phyloP scores from a whole-genome alignment of 2,329 filamentous ascomycete genomes.

The Neonectria magnoliae region DNA sequence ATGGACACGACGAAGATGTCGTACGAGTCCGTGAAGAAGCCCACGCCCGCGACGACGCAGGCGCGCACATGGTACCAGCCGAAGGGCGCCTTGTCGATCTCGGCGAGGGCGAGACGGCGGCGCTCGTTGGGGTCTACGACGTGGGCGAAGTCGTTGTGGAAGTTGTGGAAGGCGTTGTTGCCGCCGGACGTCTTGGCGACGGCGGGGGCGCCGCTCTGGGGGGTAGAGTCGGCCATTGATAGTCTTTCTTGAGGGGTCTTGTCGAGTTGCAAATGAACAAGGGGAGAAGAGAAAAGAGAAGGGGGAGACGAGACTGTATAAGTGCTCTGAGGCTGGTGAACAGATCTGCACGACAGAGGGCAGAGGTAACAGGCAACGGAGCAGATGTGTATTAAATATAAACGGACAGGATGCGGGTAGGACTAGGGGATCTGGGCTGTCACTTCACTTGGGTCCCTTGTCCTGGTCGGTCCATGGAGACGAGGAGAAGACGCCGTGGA shows the following conservation, averaged over 20 bases:
- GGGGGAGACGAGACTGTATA: background rate
- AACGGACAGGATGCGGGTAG: background rate
- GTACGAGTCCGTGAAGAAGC: slow-evolving; percentile 90
- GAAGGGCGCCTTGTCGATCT: slow-evolving; percentile 84
- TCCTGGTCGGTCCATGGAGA: background rate
- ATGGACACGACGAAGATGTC: slow-evolving; percentile 83
- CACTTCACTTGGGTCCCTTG: background rate
- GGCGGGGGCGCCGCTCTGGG: slow-evolving; percentile 16
- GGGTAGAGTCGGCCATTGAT: slow-evolving; percentile 28
- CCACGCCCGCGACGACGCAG: slow-evolving; percentile 81
- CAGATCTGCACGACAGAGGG: slow-evolving; percentile 1
- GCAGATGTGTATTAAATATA: slow-evolving; percentile 13
- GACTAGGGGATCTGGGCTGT: background rate
- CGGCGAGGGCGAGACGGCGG: slow-evolving; percentile 79
- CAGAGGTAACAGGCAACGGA: background rate
- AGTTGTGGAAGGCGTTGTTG: slow-evolving; percentile 80
- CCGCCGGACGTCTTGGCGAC: slow-evolving; percentile 66
- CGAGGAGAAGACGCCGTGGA: background rate
- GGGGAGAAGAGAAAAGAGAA: background rate
- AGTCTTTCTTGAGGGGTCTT: slow-evolving; percentile 6
- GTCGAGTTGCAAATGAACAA: background rate
- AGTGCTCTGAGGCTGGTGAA: background rate
- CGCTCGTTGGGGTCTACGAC: slow-evolving; percentile 80
- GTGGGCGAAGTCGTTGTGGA: slow-evolving; percentile 75
- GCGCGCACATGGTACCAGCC: slow-evolving; percentile 87